Conservation (phyloP, 1,284 basidiomycete species). For the Moesziomyces globuligerus region DNA sequence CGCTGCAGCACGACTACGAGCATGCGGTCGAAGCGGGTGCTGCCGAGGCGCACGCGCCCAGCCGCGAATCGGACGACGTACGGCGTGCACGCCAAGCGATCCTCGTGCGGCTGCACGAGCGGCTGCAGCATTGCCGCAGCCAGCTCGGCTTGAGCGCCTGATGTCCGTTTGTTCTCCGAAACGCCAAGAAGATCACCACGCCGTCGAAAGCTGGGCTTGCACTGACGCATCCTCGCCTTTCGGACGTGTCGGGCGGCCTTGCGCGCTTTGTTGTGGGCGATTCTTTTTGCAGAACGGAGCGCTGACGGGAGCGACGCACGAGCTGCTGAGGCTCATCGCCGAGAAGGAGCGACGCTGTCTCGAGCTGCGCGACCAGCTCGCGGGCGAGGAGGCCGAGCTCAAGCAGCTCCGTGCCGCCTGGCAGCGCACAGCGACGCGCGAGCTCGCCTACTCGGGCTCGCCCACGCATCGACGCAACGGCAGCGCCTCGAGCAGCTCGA, state of each 20-base stretch:
- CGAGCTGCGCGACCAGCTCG: constrained; percentile 62
- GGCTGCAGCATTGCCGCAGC: constrained; percentile 11
- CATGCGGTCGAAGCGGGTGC: constrained; percentile 22
- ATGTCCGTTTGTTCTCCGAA: no score
- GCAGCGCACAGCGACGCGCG: constrained; percentile 25
- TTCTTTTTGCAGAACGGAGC: constrained; percentile 1
- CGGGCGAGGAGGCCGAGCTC: constrained; percentile 16
- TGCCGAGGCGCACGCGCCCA: neutral
- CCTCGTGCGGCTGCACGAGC: constrained; percentile 5
- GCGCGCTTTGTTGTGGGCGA: no score
- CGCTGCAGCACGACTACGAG: constrained; percentile 49
- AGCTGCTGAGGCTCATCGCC: constrained; percentile 64
- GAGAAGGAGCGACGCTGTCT: constrained; percentile 67
- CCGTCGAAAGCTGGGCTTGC: no score
- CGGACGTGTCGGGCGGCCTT: no score
- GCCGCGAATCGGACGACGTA: constrained; percentile 17
- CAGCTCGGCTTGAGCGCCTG: constrained; percentile 12
- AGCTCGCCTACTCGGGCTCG: constrained; percentile 17
- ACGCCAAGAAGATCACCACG: no score
- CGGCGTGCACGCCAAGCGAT: constrained; percentile 7
- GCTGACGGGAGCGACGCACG: constrained; percentile 4
- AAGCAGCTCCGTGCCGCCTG: constrained; percentile 22
- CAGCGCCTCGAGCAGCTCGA: constrained; percentile 6
- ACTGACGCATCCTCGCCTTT: constrained; percentile 7
- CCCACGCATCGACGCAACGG: constrained; percentile 10